Conservation (phyloP, 2,329 filamentous ascomycete genomes). For the Zarea fungicola region DNA sequence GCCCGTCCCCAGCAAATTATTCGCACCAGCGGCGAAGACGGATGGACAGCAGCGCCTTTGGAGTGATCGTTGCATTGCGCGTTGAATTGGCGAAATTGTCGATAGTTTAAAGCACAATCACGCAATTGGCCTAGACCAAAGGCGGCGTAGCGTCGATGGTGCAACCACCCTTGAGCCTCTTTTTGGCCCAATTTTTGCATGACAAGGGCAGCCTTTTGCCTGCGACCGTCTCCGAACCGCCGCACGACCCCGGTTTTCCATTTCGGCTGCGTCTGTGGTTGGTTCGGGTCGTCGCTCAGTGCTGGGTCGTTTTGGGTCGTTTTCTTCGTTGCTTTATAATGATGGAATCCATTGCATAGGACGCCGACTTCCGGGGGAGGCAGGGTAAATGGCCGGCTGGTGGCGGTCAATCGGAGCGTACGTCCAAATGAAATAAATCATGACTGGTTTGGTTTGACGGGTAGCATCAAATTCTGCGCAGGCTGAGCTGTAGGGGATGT, state of each 20-base stretch:
- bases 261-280: conserved; percentile 5
- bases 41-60: conserved; percentile 16
- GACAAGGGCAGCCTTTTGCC: not conserved
- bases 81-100: conserved; percentile 25
- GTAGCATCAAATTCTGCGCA: too few relatives aligned
- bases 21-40: conserved; percentile 18
- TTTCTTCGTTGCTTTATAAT: conserved; percentile 4
- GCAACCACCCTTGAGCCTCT: conserved; percentile 11
- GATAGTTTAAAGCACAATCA: conserved; percentile 33
- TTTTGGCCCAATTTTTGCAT: conserved; percentile 8
- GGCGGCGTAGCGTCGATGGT: conserved; percentile 25
- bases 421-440: too few relatives aligned
- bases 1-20: conserved; percentile 7
- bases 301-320: too few relatives aligned
- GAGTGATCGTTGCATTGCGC: conserved; percentile 13
- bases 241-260: conserved; percentile 5
- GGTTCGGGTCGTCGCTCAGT: conserved; percentile 8
- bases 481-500: too few relatives aligned
- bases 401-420: not conserved
- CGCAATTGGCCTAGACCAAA: conserved; percentile 32
- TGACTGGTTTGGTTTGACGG: too few relatives aligned
- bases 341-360: not conserved
- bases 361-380: not conserved
- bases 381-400: not conserved
- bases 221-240: conserved; percentile 5